Evolutionary conservation across 768 basidiomycete species (phyloP).

Genomic region (Boletus pseudo-olivaceus): DNA sequence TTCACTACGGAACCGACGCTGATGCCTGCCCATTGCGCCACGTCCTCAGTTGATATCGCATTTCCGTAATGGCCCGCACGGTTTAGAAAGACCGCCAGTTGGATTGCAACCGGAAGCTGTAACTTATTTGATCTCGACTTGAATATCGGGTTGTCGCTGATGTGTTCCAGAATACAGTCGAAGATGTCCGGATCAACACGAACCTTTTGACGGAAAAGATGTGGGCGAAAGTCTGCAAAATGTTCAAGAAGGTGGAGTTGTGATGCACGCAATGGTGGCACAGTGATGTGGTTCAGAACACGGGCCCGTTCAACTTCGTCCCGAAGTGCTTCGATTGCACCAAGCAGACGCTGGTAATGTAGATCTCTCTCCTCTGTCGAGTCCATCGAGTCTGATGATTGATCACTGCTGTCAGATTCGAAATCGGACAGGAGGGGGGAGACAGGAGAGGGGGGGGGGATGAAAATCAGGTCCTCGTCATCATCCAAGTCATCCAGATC

Average conservation of each 20-base stretch:
- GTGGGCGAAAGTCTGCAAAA: conserved; percentile 7
- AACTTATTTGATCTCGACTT: conserved; percentile 5
- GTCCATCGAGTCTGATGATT: background rate
- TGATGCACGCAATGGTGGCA: background rate
- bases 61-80: conserved; percentile 31
- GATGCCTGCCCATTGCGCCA: conserved; percentile 11
- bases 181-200: conserved; percentile 25
- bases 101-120: conserved; percentile 27
- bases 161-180: conserved; percentile 15
- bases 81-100: conserved; percentile 24
- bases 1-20: no score
- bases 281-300: background rate
- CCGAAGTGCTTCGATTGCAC: background rate
- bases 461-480: background rate
- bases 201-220: conserved; percentile 26
- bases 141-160: conserved; percentile 26
- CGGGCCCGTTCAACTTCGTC: background rate
- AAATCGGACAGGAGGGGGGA: background rate
- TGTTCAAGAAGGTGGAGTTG: conserved; percentile 3
- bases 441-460: background rate
- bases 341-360: background rate
- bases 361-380: background rate
- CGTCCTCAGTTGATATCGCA: background rate
- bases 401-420: background rate
- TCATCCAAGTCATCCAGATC: background rate